Conservation (phyloP, 139 green algal species). For the Zygnema circumcarinatum region DNA sequence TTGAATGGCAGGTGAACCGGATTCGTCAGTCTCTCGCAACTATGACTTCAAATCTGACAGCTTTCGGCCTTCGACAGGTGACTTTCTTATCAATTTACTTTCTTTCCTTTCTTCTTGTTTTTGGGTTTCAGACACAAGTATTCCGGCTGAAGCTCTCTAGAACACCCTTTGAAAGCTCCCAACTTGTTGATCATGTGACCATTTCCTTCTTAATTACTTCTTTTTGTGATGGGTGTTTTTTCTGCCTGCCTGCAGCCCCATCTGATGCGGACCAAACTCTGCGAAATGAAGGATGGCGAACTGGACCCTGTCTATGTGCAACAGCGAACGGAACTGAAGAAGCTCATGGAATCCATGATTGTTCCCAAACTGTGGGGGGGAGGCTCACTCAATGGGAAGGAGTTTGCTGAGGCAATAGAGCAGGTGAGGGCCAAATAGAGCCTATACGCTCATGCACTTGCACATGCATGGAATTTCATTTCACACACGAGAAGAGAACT, state of each 20-base stretch:
- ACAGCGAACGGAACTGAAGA: constrained; percentile 44
- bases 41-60: constrained; percentile 51
- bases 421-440: neutral
- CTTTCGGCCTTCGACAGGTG: constrained; percentile 69
- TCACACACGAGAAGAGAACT: neutral
- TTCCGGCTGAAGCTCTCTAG: no score
- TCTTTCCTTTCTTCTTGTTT: neutral
- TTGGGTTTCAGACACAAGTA: no score
- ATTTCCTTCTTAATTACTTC: neutral
- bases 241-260: constrained; percentile 79
- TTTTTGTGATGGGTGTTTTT: neutral
- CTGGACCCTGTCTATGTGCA: constrained; percentile 68
- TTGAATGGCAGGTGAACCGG: constrained; percentile 63
- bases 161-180: constrained; percentile 60
- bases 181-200: neutral
- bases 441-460: no score
- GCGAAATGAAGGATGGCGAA: constrained; percentile 70
- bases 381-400: neutral
- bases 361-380: constrained; percentile 40
- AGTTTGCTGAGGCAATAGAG: constrained; percentile 24
- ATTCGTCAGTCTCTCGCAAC: constrained; percentile 56
- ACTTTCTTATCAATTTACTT: no score
- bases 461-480: no score
- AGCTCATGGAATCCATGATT: constrained; percentile 30
- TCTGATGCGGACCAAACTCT: constrained; percentile 85